phyloP scores from a whole-genome alignment of 352 stramenopile genomes.

The Pythium volutum region DNA sequence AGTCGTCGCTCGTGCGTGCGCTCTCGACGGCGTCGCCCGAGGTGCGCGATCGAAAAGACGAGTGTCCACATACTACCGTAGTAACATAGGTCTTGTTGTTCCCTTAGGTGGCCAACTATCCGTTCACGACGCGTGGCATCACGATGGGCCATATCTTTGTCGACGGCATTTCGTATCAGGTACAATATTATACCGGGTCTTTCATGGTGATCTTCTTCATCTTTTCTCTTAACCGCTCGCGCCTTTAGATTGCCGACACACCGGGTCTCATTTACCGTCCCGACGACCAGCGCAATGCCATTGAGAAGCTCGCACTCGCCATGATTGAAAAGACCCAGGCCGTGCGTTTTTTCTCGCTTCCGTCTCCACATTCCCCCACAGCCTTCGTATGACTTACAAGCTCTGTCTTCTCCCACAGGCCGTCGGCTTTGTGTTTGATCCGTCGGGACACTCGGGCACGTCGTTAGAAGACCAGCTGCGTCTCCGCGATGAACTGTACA shows the following conservation, averaged over 20 bases:
- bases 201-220: too few relatives aligned
- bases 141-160: conserved; percentile 88
- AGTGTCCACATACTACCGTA: not conserved
- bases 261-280: conserved; percentile 37
- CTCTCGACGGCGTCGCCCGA: conserved; percentile 81
- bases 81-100: not conserved
- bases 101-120: conserved; percentile 81
- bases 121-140: conserved; percentile 85
- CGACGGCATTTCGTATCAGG: conserved; percentile 78
- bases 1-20: conserved; percentile 77
- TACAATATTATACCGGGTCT: too few relatives aligned
- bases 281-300: conserved; percentile 36
- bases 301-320: conserved; percentile 39
- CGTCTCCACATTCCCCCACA: too few relatives aligned
- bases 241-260: conserved; percentile 87
- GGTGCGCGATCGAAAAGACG: conserved; percentile 23
- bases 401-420: conserved; percentile 29
- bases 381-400: not conserved
- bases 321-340: conserved; percentile 43
- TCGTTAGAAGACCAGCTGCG: conserved; percentile 55
- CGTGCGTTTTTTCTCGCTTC: conserved; percentile 19
- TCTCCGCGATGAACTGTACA: conserved; percentile 69
- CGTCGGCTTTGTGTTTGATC: conserved; percentile 85
- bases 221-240: too few relatives aligned
- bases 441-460: conserved; percentile 65